A percentile compares a stretch with the other conserved stretches of the same genome.
phyloP scores from a whole-genome alignment of 2,329 filamentous ascomycete species.

The Aspergillus fructus region DNA sequence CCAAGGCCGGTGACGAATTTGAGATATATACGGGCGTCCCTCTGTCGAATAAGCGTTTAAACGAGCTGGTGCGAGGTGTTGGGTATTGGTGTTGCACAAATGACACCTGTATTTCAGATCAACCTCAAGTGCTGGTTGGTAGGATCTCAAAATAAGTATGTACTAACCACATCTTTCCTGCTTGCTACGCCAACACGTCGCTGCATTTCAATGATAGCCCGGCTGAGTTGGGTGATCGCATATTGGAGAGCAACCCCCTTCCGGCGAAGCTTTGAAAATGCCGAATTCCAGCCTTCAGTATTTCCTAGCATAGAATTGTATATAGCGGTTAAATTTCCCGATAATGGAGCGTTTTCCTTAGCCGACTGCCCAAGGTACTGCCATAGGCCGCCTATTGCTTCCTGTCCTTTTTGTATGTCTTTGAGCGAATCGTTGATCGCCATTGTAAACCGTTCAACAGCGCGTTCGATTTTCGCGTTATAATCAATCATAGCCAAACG shows the following conservation, averaged over 20 bases:
- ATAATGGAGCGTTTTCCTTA: slow-evolving; percentile 58
- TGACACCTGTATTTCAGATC: slow-evolving; percentile 19
- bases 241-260: slow-evolving; percentile 70
- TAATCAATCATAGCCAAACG: slow-evolving; percentile 78
- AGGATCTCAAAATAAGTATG: not conserved
- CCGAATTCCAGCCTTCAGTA: slow-evolving; percentile 82
- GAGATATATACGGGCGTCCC: slow-evolving; percentile 5
- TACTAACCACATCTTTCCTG: slow-evolving; percentile 67
- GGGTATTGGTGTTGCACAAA: slow-evolving; percentile 16
- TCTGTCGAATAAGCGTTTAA: slow-evolving; percentile 27
- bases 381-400: slow-evolving; percentile 73
- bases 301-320: slow-evolving; percentile 91
- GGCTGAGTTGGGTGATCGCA: slow-evolving; percentile 69
- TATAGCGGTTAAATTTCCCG: slow-evolving; percentile 66
- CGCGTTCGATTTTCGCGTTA: slow-evolving; percentile 88
- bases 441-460: slow-evolving; percentile 74
- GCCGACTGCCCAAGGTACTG: slow-evolving; percentile 70
- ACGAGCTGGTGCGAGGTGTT: slow-evolving; percentile 19
- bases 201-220: slow-evolving; percentile 82
- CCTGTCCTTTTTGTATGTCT: slow-evolving; percentile 75
- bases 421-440: slow-evolving; percentile 74
- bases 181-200: slow-evolving; percentile 80
- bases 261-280: slow-evolving; percentile 72
- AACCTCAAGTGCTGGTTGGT: not conserved
- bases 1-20: slow-evolving; percentile 8